A percentile compares a stretch with the other conserved stretches of the same genome.
Evolutionary conservation across 1,139 yeast genomes (phyloP).

Genomic region (Pichia sp.): DNA sequence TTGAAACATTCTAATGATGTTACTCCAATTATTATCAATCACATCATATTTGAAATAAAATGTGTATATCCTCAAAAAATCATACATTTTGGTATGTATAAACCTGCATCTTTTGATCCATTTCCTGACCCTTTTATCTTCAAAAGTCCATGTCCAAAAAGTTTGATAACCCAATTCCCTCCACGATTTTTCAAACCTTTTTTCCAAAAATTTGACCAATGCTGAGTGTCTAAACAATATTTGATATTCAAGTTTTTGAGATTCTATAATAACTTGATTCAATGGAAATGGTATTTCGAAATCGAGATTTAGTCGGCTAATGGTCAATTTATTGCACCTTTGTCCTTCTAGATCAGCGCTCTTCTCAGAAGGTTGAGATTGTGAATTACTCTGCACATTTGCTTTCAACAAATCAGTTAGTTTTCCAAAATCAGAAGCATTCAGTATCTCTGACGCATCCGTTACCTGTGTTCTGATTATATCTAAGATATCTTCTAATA

Average conservation of each 20-base stretch:
- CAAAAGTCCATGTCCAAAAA: slow-evolving; percentile 58
- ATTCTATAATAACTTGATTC: slow-evolving; percentile 66
- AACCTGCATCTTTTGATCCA: slow-evolving; percentile 59
- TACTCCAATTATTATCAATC: slow-evolving; percentile 51
- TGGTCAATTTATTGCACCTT: slow-evolving; percentile 34
- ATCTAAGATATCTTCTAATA: slow-evolving; percentile 50
- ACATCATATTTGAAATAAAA: slow-evolving; percentile 58
- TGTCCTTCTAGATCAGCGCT: not conserved
- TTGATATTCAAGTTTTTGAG: slow-evolving; percentile 75
- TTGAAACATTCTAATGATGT: slow-evolving; percentile 34
- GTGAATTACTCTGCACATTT: slow-evolving; percentile 34
- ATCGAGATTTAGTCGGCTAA: slow-evolving; percentile 62
- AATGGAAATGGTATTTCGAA: slow-evolving; percentile 80
- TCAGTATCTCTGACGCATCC: slow-evolving; percentile 52
- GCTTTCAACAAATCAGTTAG: slow-evolving; percentile 39
- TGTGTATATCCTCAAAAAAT: slow-evolving; percentile 53
- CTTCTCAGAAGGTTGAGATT: slow-evolving; percentile 14
- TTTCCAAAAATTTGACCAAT: slow-evolving; percentile 57
- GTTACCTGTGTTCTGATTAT: slow-evolving; percentile 62
- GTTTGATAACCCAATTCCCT: slow-evolving; percentile 60
- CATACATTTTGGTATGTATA: slow-evolving; percentile 59
- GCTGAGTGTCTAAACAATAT: slow-evolving; percentile 69
- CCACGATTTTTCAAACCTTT: slow-evolving; percentile 66
- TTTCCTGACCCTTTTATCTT: slow-evolving; percentile 40
- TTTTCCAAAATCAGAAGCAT: slow-evolving; percentile 38